Evolutionary conservation across 2,329 filamentous ascomycete species (phyloP), one percentile per base, ranked within the genome.

Genomic region (Cercospora beticola): DNA sequence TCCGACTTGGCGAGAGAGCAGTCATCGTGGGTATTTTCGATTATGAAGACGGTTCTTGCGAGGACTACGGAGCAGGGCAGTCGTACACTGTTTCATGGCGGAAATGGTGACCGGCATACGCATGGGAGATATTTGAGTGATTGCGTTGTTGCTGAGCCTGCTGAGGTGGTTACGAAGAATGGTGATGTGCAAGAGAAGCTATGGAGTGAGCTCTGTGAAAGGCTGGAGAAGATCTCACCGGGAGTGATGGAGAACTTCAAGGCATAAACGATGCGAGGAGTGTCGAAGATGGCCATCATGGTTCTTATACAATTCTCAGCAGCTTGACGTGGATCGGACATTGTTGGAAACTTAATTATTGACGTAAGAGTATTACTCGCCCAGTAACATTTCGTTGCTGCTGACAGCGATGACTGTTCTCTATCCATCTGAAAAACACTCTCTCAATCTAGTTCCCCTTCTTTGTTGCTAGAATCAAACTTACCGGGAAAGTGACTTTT

Each of bases 121-220:
- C 80, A 83, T 68, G 81, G 81, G 0, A 72, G 79, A 67, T 82
- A 82, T 66, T 64, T 82, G 57, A 77, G 74, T 31, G 77, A 82
- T 52, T 78, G 77, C 18, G 60, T 72, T 62, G 70, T 81, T 9
- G 69, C 69, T 33, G 65, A 70, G 26, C 74, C 77, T 5, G 74
- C 74, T 6, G 57, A 65, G 5, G 78, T 77, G 49, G 79, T 81
- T 14, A 68, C 72, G 14, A 76, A 79, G 69, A 81, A 80, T 0
- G 71, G 73, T 59, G 67, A 73, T 65, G 57, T 74, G 52, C 78
- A 79, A 71, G 67, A 71, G 56, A 71, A 75, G 46, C 73, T 81
- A 0, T 82, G 79, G 80, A 68, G 70, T 6, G 81, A 82, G 69
- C 60, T 82, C 71, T 65, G 66, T 1, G 71, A 58, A 10, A 79